A percentile compares a stretch with the other conserved stretches of the same genome.
phyloP scores from a whole-genome alignment of 139 green algal species.

The Micractinium sp. region DNA sequence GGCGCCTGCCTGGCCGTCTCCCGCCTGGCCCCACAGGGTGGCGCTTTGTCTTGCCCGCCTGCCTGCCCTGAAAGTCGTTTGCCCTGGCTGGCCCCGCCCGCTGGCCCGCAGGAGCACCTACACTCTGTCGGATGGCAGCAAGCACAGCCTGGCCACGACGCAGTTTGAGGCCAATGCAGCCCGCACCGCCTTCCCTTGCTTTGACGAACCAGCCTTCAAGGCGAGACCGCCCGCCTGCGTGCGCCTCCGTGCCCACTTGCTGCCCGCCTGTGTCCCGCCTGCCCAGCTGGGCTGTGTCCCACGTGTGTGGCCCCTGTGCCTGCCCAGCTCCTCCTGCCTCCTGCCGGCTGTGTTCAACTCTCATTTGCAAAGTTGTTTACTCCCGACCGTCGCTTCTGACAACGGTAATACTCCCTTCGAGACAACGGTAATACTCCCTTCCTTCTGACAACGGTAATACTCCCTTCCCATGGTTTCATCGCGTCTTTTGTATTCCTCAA shows the following conservation, averaged over 20 bases:
- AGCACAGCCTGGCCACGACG: slow-evolving; percentile 65
- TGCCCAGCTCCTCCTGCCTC: too few species aligned
- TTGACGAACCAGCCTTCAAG: slow-evolving; percentile 92
- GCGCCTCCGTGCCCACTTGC: neutral
- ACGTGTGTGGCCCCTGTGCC: neutral
- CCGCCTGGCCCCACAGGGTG: neutral
- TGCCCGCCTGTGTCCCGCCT: neutral
- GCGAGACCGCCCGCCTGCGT: slow-evolving; percentile 35
- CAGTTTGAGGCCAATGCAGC: slow-evolving; percentile 85
- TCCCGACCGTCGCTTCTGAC: too few species aligned
- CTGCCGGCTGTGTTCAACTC: neutral
- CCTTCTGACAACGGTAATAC: too few species aligned
- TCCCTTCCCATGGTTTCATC: too few species aligned
- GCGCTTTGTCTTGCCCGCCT: neutral
- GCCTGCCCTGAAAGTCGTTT: neutral
- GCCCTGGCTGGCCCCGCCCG: neutral
- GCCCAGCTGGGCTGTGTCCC: too few species aligned
- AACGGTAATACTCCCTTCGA: too few species aligned
- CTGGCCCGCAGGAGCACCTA: slow-evolving; percentile 39
- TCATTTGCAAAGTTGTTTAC: too few species aligned
- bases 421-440: too few species aligned
- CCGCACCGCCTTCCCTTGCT: slow-evolving; percentile 90
- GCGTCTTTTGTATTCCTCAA: too few species aligned
- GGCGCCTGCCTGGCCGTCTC: neutral
- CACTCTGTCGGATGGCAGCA: slow-evolving; percentile 37